Evolutionary conservation across 768 basidiomycete species (phyloP).

Genomic region (Suillus spraguei): DNA sequence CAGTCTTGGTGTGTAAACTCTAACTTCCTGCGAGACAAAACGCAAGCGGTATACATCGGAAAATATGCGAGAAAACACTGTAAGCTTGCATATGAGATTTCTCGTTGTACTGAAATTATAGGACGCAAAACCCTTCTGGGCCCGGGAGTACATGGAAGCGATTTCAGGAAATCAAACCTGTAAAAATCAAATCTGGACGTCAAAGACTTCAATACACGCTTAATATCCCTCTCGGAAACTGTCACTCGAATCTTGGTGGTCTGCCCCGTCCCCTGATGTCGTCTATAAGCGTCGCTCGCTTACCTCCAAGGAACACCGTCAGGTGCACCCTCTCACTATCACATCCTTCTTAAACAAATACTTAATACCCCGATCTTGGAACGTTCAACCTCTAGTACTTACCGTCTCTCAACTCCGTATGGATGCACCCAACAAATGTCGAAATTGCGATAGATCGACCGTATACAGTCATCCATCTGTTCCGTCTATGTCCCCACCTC

Average conservation of each 20-base stretch:
- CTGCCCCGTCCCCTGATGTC: constrained; percentile 13
- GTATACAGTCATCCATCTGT: too few species aligned
- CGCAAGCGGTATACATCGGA: too few species aligned
- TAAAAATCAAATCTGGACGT: neutral
- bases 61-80: neutral
- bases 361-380: constrained; percentile 36
- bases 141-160: neutral
- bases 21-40: too few species aligned
- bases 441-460: too few species aligned
- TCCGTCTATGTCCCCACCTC: too few species aligned
- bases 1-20: too few species aligned
- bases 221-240: neutral
- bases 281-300: constrained; percentile 18
- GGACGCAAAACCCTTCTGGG: neutral
- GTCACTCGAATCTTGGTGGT: neutral
- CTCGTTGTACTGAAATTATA: neutral
- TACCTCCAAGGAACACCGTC: constrained; percentile 35
- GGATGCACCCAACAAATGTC: too few species aligned
- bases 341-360: constrained; percentile 44
- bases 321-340: constrained; percentile 43
- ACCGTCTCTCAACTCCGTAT: too few species aligned
- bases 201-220: neutral
- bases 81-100: neutral
- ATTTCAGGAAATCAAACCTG: neutral
- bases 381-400: too few species aligned